Conservation (phyloP, 1,284 basidiomycete genomes). For the Papiliotrema laurentii region DNA sequence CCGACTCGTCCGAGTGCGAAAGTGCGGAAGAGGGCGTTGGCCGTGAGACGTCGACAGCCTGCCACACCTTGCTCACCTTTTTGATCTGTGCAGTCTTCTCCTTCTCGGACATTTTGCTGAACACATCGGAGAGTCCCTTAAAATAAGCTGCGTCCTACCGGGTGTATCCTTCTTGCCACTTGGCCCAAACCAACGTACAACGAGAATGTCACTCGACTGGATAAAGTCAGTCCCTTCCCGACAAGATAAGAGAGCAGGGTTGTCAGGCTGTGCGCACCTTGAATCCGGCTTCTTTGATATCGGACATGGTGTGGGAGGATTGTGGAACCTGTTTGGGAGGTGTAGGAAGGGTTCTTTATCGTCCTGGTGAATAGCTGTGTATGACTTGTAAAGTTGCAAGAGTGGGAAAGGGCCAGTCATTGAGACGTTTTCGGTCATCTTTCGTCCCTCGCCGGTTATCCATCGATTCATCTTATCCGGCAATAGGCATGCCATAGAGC, state of each 20-base stretch:
- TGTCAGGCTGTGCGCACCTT: slow-evolving; percentile 27
- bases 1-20: too few species aligned
- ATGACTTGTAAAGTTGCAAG: too few species aligned
- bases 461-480: too few species aligned
- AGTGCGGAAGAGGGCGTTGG: too few species aligned
- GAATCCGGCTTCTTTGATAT: slow-evolving; percentile 48
- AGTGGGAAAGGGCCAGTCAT: too few species aligned
- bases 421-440: too few species aligned
- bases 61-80: slow-evolving; percentile 74
- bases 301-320: slow-evolving; percentile 31
- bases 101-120: slow-evolving; percentile 61
- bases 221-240: neutral
- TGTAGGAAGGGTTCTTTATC: too few species aligned
- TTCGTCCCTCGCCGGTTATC: too few species aligned
- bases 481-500: too few species aligned
- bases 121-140: slow-evolving; percentile 57
- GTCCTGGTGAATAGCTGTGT: too few species aligned
- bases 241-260: neutral
- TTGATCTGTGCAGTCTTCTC: slow-evolving; percentile 79
- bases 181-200: slow-evolving; percentile 33
- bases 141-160: neutral
- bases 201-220: slow-evolving; percentile 68
- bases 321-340: neutral
- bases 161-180: too few species aligned
- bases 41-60: too few species aligned